Evolutionary conservation across 2,329 filamentous ascomycete genomes (phyloP).

Genomic region (Colletotrichum higginsianum): DNA sequence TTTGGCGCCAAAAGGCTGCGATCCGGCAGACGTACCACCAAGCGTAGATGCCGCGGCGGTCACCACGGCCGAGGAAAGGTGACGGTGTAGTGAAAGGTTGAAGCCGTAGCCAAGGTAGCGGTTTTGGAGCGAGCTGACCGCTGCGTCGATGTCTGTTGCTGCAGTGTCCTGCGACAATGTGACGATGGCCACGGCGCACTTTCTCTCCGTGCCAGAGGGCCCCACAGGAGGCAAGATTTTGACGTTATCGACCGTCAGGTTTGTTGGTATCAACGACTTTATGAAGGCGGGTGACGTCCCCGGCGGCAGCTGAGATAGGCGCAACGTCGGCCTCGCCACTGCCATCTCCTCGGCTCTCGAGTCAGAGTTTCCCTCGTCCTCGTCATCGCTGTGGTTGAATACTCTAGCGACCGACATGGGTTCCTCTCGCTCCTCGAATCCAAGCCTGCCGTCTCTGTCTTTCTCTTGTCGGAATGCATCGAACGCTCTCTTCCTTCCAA

Average conservation of each 20-base stretch:
- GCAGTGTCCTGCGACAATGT: conserved; percentile 86
- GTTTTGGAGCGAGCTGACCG: conserved; percentile 84
- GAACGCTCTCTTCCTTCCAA: conserved; percentile 69
- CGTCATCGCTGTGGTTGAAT: conserved; percentile 78
- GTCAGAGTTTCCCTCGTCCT: conserved; percentile 61
- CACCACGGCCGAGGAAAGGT: conserved; percentile 82
- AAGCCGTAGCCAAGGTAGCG: conserved; percentile 89
- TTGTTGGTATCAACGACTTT: conserved; percentile 71
- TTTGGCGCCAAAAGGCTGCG: conserved; percentile 85
- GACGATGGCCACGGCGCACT: conserved; percentile 83
- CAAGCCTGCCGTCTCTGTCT: conserved; percentile 52
- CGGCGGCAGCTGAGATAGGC: conserved; percentile 73
- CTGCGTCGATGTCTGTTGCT: conserved; percentile 85
- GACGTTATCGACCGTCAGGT: conserved; percentile 79
- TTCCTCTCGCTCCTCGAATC: conserved; percentile 57
- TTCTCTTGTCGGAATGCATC: conserved; percentile 59
- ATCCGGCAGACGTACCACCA: conserved; percentile 62
- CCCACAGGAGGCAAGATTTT: conserved; percentile 74
- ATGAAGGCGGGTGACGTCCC: conserved; percentile 72
- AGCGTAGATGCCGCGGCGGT: conserved; percentile 58
- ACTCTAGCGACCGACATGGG: conserved; percentile 77
- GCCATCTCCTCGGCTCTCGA: conserved; percentile 71
- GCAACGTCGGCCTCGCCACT: conserved; percentile 73
- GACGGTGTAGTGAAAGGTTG: conserved; percentile 84
- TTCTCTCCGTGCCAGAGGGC: conserved; percentile 73